phyloP scores from a whole-genome alignment of 768 basidiomycete genomes.

The Agaricus subrufescens region DNA sequence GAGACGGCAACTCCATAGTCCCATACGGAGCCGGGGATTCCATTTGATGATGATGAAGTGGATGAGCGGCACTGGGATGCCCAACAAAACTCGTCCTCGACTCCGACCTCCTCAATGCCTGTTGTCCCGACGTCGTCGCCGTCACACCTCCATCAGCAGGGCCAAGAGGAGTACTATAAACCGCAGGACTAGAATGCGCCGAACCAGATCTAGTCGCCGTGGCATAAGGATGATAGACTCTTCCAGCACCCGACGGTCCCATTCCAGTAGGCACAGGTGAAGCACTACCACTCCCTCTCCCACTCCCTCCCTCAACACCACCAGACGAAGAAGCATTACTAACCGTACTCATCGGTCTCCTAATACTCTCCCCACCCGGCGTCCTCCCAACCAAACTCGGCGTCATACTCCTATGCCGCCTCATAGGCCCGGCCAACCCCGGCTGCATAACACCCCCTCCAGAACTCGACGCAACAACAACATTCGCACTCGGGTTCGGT shows the following conservation, averaged over 20 bases:
- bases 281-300: background rate
- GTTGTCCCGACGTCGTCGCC: slow-evolving; percentile 17
- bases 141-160: slow-evolving; percentile 16
- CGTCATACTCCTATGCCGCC: slow-evolving; percentile 75
- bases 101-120: slow-evolving; percentile 36
- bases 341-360: slow-evolving; percentile 41
- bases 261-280: slow-evolving; percentile 18
- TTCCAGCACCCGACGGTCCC: slow-evolving; percentile 24
- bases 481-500: too few species aligned
- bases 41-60: too few species aligned
- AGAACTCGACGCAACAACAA: too few species aligned
- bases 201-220: slow-evolving; percentile 33
- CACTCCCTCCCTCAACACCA: background rate
- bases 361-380: slow-evolving; percentile 37
- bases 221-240: slow-evolving; percentile 59
- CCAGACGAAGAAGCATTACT: slow-evolving; percentile 20
- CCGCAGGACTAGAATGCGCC: slow-evolving; percentile 42
- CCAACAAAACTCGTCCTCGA: slow-evolving; percentile 23
- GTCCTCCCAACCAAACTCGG: slow-evolving; percentile 49
- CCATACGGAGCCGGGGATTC: too few species aligned
- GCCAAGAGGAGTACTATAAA: slow-evolving; percentile 31
- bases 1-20: too few species aligned
- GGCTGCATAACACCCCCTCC: slow-evolving; percentile 6
- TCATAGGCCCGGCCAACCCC: slow-evolving; percentile 50
- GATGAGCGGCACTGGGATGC: slow-evolving; percentile 44